Evolutionary conservation across 805 yeast species (phyloP), one percentile per base, ranked within the genome.

Genomic region (Ogataea saltuana): DNA sequence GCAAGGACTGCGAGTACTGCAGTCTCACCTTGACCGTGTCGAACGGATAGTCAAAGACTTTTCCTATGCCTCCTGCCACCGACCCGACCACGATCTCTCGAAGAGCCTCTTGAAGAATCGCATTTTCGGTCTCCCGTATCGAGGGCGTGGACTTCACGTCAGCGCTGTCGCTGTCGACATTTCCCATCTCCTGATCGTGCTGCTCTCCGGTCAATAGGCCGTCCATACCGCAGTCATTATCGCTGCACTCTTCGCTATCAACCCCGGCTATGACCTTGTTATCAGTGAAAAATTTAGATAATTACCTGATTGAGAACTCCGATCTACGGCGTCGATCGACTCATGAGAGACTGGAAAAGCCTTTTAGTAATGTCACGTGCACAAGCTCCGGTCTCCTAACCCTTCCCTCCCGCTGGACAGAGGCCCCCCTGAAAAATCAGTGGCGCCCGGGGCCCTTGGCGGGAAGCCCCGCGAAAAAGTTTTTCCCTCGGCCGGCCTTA

Each of bases 1-100:
- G 60, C 22, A 80, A 68, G 6, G 89, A 83, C 57, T 87, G 93
- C 1, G 88, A 78, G 42, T 64, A 66, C 58, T 85, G 91, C 22
- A 91, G 70, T 45, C 97, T 72, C 3, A 90, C 98, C 64, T 90
- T 90, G 33, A 89, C 75, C 0, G 97, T 91, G 57, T 90, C 98
- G 53, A 90, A 88, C 0, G 98, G 98, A 56, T 82, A 90, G 63
- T 90, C 98, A 11, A 90, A 76, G 22, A 85, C 54, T 60, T 90
- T 91, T 1, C 96, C 97, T 4, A 80, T 63, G 42, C 88, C 83
- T 12, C 98, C 98, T 1, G 97, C 78, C 1, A 76, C 53, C 3
- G 81, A 79, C 10, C 82, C 82, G 41, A 60, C 69, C 2, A 68
- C 53, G 17, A 78, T 62, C 48, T 78, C 82, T 44, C 67, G 68